These are phyloP conservation scores for Prunus mongolica DNA, from an alignment of 306 rosid species.

Conservation along the genomic window DNA sequence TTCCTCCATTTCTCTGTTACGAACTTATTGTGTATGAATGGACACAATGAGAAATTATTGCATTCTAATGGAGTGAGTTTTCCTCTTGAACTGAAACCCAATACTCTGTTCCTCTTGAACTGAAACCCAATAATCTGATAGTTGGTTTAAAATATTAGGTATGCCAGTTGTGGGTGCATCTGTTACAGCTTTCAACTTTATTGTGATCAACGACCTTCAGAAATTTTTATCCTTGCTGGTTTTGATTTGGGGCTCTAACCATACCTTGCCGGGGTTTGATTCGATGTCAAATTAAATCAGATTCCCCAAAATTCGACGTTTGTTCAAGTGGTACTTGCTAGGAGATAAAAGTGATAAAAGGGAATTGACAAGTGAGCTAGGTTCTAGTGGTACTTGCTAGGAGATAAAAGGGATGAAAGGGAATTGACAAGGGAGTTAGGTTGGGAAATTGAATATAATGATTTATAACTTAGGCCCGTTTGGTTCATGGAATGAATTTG, in stretches of 20 bases:
- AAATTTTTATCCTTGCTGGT: neutral
- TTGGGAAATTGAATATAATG: too few species aligned
- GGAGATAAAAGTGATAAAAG: too few species aligned
- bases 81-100: neutral
- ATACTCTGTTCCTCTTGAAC: too few species aligned
- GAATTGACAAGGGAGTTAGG: too few species aligned
- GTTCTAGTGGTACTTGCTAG: too few species aligned
- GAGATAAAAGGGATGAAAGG: too few species aligned
- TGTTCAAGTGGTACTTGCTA: too few species aligned
- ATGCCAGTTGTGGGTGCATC: neutral
- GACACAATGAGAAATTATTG: conserved; percentile 1
- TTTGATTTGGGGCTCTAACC: neutral
- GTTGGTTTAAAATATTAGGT: neutral
- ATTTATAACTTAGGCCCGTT: too few species aligned
- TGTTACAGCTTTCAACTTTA: neutral
- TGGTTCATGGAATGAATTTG: too few species aligned
- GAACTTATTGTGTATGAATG: conserved; percentile 7
- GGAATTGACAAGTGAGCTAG: too few species aligned
- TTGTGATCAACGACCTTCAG: neutral
- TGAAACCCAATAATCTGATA: neutral
- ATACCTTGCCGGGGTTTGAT: neutral
- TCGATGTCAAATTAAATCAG: too few species aligned
- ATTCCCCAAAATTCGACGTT: too few species aligned
- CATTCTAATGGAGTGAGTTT: neutral
- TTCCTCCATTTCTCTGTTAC: conserved; percentile 15